Evolutionary conservation across 352 stramenopile genomes (phyloP).

Genomic region (Discostella stelligera): DNA sequence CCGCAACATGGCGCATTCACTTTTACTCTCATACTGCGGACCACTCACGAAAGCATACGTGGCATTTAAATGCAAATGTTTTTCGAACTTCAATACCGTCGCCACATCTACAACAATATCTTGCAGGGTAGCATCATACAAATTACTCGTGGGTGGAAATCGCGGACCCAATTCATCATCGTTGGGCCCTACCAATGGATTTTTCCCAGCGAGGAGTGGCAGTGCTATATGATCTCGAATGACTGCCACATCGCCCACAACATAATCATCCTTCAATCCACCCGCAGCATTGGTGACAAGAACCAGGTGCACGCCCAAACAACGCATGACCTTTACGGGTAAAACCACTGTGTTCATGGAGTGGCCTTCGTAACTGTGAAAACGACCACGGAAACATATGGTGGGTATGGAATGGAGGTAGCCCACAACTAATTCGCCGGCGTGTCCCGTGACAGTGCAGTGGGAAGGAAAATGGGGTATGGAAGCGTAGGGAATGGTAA

Average conservation of each 20-base stretch:
- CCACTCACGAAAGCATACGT: constrained; percentile 96
- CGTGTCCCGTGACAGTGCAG: constrained; percentile 90
- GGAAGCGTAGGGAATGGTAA: constrained; percentile 90
- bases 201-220: constrained; percentile 89
- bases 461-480: constrained; percentile 92
- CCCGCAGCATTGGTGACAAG: constrained; percentile 96
- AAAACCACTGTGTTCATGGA: constrained; percentile 91
- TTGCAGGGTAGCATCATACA: constrained; percentile 90
- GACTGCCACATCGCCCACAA: constrained; percentile 96
- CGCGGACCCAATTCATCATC: constrained; percentile 91
- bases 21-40: constrained; percentile 94
- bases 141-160: constrained; percentile 93
- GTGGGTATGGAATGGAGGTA: constrained; percentile 29
- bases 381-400: constrained; percentile 93
- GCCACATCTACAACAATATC: constrained; percentile 85
- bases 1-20: constrained; percentile 91
- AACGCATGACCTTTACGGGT: constrained; percentile 93
- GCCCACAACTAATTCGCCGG: constrained; percentile 89
- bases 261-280: constrained; percentile 90
- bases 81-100: constrained; percentile 82
- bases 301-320: constrained; percentile 92
- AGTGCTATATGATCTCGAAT: constrained; percentile 96
- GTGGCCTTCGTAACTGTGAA: constrained; percentile 97
- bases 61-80: constrained; percentile 86
- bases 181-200: constrained; percentile 93